Evolutionary conservation across 164 flowering plant genomes (phyloP).

Genomic region (Kingdonia uniflora): DNA sequence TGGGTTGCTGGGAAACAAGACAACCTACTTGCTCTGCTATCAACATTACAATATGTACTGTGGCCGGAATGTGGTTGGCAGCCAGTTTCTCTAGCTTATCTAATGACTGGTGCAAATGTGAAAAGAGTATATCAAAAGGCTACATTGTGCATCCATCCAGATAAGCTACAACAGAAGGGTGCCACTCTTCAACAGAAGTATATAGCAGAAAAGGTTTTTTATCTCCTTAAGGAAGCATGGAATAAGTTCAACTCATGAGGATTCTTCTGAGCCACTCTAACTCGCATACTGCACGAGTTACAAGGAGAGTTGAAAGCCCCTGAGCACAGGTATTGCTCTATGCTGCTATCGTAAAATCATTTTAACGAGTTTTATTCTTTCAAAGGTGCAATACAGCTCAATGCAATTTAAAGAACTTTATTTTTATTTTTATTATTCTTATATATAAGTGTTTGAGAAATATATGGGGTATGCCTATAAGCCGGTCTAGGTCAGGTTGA

Average conservation of each 20-base stretch:
- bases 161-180: constrained; percentile 95
- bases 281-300: too few species aligned
- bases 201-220: constrained; percentile 88
- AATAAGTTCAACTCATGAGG: constrained; percentile 74
- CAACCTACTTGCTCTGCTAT: constrained; percentile 81
- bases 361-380: too few species aligned
- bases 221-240: constrained; percentile 92
- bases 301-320: too few species aligned
- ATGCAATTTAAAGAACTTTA: too few species aligned
- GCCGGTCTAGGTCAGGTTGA: too few species aligned
- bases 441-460: too few species aligned
- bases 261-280: constrained; percentile 21
- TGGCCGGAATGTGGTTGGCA: constrained; percentile 93
- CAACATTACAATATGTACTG: constrained; percentile 76
- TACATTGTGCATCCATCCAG: constrained; percentile 77
- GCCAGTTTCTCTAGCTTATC: constrained; percentile 76
- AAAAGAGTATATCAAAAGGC: constrained; percentile 84
- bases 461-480: too few species aligned
- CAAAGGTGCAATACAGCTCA: too few species aligned
- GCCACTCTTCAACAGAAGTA: constrained; percentile 74
- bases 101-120: constrained; percentile 66
- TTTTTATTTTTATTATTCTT: too few species aligned
- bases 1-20: constrained; percentile 96
- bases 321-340: too few species aligned
- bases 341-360: too few species aligned